Evolutionary conservation across 495 filamentous ascomycete genomes (phyloP), one percentile per base, ranked within the genome.

Genomic region (Umbilicaria muhlenbergii): DNA sequence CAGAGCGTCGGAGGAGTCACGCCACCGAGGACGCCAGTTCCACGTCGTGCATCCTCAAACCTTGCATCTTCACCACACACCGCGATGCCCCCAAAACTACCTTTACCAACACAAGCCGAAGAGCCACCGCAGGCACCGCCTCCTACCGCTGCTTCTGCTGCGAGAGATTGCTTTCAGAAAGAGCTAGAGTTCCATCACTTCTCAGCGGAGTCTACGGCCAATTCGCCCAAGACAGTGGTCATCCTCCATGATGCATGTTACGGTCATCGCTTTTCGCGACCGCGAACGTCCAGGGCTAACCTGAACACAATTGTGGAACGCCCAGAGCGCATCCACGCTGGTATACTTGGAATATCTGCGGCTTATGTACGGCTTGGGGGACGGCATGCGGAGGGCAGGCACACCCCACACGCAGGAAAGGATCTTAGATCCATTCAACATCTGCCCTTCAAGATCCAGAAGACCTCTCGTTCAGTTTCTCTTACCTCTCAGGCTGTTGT

Each of bases 161-260:
- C 86, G 1, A 72, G 63, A 13, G 71, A 71, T 1, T 72, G 80
- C 55, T 82, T 94, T 57, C 62, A 68, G 39, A 73, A 69, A 48
- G 85, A 93, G 54, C 56, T 91, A 1, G 69, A 71, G 3, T 49
- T 70, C 13, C 80, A 88, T 49, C 67, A 77, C 36, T 34, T 17
- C 5, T 60, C 64, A 18, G 58, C 59, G 7, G 66, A 71, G 34
- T 53, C 69, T 11, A 52, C 60, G 10, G 62, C 81, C 17, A 76
- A 83, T 11, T 51, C 60, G 11, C 62, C 81, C 17, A 77, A 83
- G 51, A 85, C 84, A 0, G 58, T 89, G 2, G 86, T 94, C 10
- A 71, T 98, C 28, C 55, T 96, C 3, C 84, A 96, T 45, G 92
- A 98, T 59, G 77, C 80, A 40, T 93, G 89, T 63, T 98, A 95